Evolutionary conservation across 768 basidiomycete species (phyloP).

Genomic region (Lentinula guzmanii): DNA sequence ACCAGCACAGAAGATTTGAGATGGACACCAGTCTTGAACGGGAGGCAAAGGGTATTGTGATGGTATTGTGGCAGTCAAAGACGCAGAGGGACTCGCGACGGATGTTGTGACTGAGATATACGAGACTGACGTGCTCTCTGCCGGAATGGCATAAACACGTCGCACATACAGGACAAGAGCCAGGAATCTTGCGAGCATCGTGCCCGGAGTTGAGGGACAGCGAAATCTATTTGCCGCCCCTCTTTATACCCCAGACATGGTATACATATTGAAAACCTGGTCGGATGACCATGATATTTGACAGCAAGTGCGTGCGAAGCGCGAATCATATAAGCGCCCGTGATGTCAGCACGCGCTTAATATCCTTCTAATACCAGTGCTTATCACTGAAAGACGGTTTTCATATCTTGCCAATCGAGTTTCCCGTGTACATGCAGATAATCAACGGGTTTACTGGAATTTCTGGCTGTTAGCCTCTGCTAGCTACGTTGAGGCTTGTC

Average conservation of each 20-base stretch:
- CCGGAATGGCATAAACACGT: slow-evolving; percentile 5
- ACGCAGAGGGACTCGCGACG: slow-evolving; percentile 55
- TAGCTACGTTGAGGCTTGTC: too few species aligned
- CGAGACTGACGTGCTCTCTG: slow-evolving; percentile 14
- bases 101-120: slow-evolving; percentile 50
- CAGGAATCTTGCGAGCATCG: background rate
- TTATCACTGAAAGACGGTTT: too few species aligned
- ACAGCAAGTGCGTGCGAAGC: slow-evolving; percentile 9
- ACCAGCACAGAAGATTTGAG: slow-evolving; percentile 78
- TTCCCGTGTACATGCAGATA: background rate
- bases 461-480: too few species aligned
- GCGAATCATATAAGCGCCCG: slow-evolving; percentile 6
- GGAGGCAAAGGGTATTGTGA: slow-evolving; percentile 63
- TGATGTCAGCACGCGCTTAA: background rate
- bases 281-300: slow-evolving; percentile 9
- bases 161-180: background rate
- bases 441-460: slow-evolving; percentile 12
- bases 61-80: slow-evolving; percentile 49
- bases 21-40: slow-evolving; percentile 69
- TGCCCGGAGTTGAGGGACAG: background rate
- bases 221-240: background rate
- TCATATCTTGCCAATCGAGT: too few species aligned
- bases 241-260: background rate
- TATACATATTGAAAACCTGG: background rate
- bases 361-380: slow-evolving; percentile 2